Conservation (phyloP, 2,329 filamentous ascomycete genomes). For the Hypoxylon sp. region DNA sequence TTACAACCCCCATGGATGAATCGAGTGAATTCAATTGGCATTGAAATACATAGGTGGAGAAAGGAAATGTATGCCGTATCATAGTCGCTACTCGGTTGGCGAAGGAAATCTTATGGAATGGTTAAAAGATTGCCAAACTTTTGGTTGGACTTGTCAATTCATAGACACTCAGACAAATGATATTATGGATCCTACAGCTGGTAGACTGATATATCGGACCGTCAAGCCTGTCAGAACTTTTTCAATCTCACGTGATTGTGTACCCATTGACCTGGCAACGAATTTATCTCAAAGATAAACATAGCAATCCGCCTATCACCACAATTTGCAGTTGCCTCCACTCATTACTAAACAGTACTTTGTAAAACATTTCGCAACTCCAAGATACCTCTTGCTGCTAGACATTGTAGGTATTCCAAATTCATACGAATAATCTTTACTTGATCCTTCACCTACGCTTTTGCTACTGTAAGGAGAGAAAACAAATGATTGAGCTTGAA, state of each 20-base stretch:
- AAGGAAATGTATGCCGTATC: not conserved
- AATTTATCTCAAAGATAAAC: slow-evolving; percentile 37
- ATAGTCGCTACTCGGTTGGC: not conserved
- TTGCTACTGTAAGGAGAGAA: slow-evolving; percentile 15
- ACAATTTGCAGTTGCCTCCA: slow-evolving; percentile 21
- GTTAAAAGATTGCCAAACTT: not conserved
- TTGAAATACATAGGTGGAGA: not conserved
- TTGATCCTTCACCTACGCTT: not conserved
- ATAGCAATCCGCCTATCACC: slow-evolving; percentile 24
- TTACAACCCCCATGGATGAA: not conserved
- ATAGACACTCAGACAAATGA: not conserved
- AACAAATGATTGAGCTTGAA: slow-evolving; percentile 48
- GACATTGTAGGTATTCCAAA: slow-evolving; percentile 19
- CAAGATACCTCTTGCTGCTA: not conserved
- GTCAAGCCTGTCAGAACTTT: not conserved
- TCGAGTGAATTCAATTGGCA: not conserved
- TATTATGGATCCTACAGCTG: not conserved
- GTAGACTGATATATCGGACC: not conserved
- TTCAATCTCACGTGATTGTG: slow-evolving; percentile 29
- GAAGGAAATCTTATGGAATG: not conserved
- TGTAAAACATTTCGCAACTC: slow-evolving; percentile 22
- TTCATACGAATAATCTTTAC: slow-evolving; percentile 7
- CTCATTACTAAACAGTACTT: slow-evolving; percentile 20
- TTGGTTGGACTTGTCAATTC: not conserved
- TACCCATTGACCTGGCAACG: slow-evolving; percentile 42